Evolutionary conservation across 2,329 filamentous ascomycete species (phyloP), one percentile per base, ranked within the genome.

Genomic region (Macrophomina phaseolina): DNA sequence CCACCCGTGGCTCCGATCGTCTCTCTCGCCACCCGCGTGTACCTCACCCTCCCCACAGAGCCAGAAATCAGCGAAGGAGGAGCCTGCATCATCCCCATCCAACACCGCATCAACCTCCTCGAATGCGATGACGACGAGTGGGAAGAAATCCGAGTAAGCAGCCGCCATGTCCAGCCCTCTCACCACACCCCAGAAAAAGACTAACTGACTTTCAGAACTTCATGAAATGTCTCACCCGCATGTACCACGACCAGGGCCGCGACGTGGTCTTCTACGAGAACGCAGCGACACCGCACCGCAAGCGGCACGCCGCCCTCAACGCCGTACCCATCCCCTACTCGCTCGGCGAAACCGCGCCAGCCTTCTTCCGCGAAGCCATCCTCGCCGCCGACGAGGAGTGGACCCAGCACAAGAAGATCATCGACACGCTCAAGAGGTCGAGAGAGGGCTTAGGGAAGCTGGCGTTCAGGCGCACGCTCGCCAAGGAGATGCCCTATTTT

Each of bases 41-140:
- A 91, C 77, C 84, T 99, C 53, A 97, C 95, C 0, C 85, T 99
- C 1, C 89, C 94, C 9, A 96, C 95, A 0, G 90, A 94, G 71
- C 96, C 95, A 0, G 94, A 98, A 75, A 82, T 99, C 51, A 91
- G 87, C 71, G 86, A 91, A 60, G 92, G 92, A 53, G 91, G 93
- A 58, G 92, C 94, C 6, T 90, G 95, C 67, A 95, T 99, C 69
- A 93, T 94, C 3, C 95, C 95, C 5, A 88, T 95, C 28, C 88
- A 93, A 71, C 95, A 99, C 77, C 90, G 90, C 63, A 89, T 85
- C 30, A 99, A 98, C 77, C 87, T 99, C 0, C 83, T 99, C n/a
- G 94, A 97, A 78, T 99, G 95, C 78, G 94, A 98, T 78, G 94
- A 99, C 75, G 95, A 99, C 75, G 95, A 99, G 77, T 99, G 96